phyloP scores from a whole-genome alignment of 805 yeast genomes.

The Peterozyma toletana region DNA sequence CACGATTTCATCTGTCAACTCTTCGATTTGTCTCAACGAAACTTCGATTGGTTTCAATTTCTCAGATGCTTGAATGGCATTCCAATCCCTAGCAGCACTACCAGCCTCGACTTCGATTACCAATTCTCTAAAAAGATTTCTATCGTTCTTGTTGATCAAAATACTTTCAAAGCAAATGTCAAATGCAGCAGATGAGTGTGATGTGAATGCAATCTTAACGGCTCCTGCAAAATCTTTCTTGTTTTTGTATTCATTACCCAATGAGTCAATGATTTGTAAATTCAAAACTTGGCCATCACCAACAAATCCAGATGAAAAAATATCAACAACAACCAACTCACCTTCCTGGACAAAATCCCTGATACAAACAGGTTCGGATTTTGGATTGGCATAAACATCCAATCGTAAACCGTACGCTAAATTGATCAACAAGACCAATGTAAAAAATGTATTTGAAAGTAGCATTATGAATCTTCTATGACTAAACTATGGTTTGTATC shows the following conservation, averaged over 20 bases:
- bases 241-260: constrained; percentile 81
- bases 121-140: constrained; percentile 54
- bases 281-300: constrained; percentile 87
- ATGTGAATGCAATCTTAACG: constrained; percentile 74
- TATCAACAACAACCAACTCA: constrained; percentile 80
- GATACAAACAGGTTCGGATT: constrained; percentile 61
- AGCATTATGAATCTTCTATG: background rate
- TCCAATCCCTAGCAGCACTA: constrained; percentile 97
- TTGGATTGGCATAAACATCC: constrained; percentile 3
- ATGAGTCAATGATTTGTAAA: constrained; percentile 61
- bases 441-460: background rate
- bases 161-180: constrained; percentile 87
- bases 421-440: background rate
- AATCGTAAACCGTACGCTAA: constrained; percentile 1
- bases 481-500: no score
- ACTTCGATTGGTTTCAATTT: constrained; percentile 90
- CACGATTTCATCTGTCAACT: constrained; percentile 73
- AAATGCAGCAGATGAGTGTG: constrained; percentile 75
- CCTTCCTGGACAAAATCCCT: constrained; percentile 86
- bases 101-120: constrained; percentile 94
- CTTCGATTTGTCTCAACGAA: constrained; percentile 81
- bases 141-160: constrained; percentile 30
- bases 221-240: constrained; percentile 70
- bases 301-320: constrained; percentile 62
- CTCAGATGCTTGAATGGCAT: constrained; percentile 86